phyloP scores from a whole-genome alignment of 106 monocot species.

The Cymbidium sinense region DNA sequence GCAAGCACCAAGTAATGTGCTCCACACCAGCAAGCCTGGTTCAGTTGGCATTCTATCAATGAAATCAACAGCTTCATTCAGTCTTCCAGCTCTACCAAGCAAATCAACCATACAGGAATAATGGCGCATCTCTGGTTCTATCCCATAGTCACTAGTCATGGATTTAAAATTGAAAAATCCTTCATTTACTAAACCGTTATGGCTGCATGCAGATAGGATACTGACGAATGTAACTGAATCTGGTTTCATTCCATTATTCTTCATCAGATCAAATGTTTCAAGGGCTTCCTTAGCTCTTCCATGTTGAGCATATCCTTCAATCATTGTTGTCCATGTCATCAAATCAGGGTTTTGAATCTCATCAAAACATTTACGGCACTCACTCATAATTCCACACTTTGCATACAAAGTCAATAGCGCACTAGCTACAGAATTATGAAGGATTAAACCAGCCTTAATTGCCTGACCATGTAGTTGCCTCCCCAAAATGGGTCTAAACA shows the following conservation, averaged over 20 bases:
- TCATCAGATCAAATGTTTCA: slow-evolving; percentile 45
- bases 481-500: slow-evolving; percentile 28
- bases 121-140: slow-evolving; percentile 45
- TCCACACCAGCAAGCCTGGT: slow-evolving; percentile 47
- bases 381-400: slow-evolving; percentile 51
- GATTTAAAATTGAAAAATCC: slow-evolving; percentile 45
- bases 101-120: slow-evolving; percentile 64
- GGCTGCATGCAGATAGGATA: slow-evolving; percentile 63
- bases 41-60: slow-evolving; percentile 46
- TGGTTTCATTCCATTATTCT: slow-evolving; percentile 27
- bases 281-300: slow-evolving; percentile 54
- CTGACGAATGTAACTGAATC: slow-evolving; percentile 45
- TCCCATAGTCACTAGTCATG: slow-evolving; percentile 39
- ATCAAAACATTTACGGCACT: slow-evolving; percentile 44
- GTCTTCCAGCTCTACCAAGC: slow-evolving; percentile 48
- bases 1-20: slow-evolving; percentile 62
- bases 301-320: slow-evolving; percentile 73
- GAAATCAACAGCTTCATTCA: slow-evolving; percentile 50
- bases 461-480: slow-evolving; percentile 47
- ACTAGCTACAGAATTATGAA: slow-evolving; percentile 35
- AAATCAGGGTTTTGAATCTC: slow-evolving; percentile 37
- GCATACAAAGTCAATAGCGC: slow-evolving; percentile 54
- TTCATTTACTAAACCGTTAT: slow-evolving; percentile 55
- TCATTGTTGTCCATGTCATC: slow-evolving; percentile 56
- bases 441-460: slow-evolving; percentile 28